Evolutionary conservation across 75 land plant species (phyloP).

Genomic region (Cupressus sempervirens): DNA sequence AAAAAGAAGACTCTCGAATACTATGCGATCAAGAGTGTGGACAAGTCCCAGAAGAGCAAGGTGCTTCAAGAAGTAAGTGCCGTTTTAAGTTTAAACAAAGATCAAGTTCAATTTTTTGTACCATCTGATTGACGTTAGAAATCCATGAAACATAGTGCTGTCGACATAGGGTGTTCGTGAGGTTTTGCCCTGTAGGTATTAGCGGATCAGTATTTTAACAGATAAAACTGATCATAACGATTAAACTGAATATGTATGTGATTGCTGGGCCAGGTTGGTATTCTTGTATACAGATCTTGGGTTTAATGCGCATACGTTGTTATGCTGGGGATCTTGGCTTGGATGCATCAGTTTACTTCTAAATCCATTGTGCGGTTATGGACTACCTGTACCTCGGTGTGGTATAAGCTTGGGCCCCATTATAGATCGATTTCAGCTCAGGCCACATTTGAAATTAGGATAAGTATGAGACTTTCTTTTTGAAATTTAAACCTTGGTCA

Average conservation of each 20-base stretch:
- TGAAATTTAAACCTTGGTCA: not conserved
- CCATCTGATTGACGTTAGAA: not conserved
- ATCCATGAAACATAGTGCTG: not conserved
- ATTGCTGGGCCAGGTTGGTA: not conserved
- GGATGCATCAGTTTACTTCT: not conserved
- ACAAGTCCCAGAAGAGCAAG: constrained; percentile 81
- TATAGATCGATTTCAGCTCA: not conserved
- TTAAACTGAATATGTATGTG: not conserved
- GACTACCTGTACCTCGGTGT: not conserved
- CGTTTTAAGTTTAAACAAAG: not conserved
- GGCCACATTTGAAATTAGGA: not conserved
- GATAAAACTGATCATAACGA: not conserved
- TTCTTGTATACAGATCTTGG: not conserved
- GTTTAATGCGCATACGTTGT: not conserved
- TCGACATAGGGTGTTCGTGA: not conserved
- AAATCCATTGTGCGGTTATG: not conserved
- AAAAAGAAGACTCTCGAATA: constrained; percentile 99
- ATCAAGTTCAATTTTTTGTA: not conserved
- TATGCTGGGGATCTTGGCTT: not conserved
- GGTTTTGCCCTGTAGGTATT: not conserved
- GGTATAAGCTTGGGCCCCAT: not conserved
- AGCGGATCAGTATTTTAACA: not conserved
- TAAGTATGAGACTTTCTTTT: not conserved
- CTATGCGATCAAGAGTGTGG: constrained; percentile 93
- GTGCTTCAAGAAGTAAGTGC: constrained; percentile 84